Conservation (phyloP, 2,329 filamentous ascomycete genomes). For the Periglandula ipomoeae region DNA sequence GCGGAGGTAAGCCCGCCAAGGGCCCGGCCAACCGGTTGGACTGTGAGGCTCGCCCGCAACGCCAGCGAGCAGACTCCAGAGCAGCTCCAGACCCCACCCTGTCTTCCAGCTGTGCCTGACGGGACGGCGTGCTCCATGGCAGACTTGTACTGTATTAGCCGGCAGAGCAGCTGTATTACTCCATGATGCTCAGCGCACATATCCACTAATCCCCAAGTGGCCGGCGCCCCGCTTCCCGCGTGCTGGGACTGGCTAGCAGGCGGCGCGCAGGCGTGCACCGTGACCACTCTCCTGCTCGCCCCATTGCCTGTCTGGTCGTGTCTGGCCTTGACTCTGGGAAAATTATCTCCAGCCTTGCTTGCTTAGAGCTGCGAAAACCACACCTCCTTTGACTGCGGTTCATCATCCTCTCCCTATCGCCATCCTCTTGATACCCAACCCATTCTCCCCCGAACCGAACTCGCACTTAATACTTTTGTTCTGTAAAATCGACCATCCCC, state of each 20-base stretch:
- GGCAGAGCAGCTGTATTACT: too few relatives aligned
- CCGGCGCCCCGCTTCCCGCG: not conserved
- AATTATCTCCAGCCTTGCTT: slow-evolving; percentile 25
- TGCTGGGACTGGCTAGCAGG: slow-evolving; percentile 2
- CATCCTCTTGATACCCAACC: slow-evolving; percentile 24
- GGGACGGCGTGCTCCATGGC: too few relatives aligned
- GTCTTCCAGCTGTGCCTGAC: too few relatives aligned
- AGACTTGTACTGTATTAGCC: too few relatives aligned
- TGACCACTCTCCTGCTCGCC: slow-evolving; percentile 11
- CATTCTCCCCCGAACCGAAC: slow-evolving; percentile 14
- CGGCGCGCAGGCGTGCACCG: not conserved
- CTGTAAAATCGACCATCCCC: not conserved
- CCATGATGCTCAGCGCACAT: not conserved
- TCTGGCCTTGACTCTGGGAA: slow-evolving; percentile 11
- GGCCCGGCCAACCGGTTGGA: too few relatives aligned
- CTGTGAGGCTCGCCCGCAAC: too few relatives aligned
- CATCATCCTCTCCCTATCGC: slow-evolving; percentile 18
- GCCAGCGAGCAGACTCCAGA: too few relatives aligned
- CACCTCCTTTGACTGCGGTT: slow-evolving; percentile 20
- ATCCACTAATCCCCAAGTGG: not conserved
- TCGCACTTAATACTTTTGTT: slow-evolving; percentile 1
- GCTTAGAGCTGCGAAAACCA: slow-evolving; percentile 23
- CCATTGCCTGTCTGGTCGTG: slow-evolving; percentile 12
- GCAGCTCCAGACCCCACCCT: too few relatives aligned
- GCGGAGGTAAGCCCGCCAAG: not conserved